Conservation (phyloP, 495 filamentous ascomycete species). For the Hypoxylon fragiforme region DNA sequence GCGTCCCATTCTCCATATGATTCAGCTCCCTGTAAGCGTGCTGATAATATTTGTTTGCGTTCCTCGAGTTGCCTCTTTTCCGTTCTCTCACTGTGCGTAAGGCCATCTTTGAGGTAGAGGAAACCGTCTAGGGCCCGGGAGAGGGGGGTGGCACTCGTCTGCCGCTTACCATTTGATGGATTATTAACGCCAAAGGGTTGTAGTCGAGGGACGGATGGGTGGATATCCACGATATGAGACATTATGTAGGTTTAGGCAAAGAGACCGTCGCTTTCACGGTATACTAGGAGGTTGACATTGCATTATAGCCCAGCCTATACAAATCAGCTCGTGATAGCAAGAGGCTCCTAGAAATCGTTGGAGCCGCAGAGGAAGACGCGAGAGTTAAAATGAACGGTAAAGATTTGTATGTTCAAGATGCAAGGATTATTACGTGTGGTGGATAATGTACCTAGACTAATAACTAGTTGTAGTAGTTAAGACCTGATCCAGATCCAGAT, state of each 20-base stretch:
- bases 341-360: no score
- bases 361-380: no score
- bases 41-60: constrained; percentile 63
- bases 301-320: constrained; percentile 11
- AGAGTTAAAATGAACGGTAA: no score
- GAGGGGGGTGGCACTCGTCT: constrained; percentile 1
- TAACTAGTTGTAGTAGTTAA: no score
- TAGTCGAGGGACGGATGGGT: constrained; percentile 20
- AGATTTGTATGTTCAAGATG: no score
- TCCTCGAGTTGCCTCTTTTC: constrained; percentile 56
- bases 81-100: constrained; percentile 57
- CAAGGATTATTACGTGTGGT: no score
- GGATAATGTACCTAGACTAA: no score
- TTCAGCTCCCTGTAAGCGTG: constrained; percentile 65
- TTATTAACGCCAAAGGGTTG: constrained; percentile 1
- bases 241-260: constrained; percentile 24
- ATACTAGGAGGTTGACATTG: background rate
- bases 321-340: background rate
- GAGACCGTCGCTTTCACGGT: constrained; percentile 5
- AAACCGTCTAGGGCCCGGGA: constrained; percentile 28
- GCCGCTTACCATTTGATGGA: constrained; percentile 8
- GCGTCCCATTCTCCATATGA: constrained; percentile 66
- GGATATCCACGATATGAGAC: constrained; percentile 26
- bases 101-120: constrained; percentile 51
- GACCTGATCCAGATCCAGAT: no score